Base-by-base conservation (phyloP, 2,329 filamentous ascomycete species). In the Colletotrichum sp. region DNA sequence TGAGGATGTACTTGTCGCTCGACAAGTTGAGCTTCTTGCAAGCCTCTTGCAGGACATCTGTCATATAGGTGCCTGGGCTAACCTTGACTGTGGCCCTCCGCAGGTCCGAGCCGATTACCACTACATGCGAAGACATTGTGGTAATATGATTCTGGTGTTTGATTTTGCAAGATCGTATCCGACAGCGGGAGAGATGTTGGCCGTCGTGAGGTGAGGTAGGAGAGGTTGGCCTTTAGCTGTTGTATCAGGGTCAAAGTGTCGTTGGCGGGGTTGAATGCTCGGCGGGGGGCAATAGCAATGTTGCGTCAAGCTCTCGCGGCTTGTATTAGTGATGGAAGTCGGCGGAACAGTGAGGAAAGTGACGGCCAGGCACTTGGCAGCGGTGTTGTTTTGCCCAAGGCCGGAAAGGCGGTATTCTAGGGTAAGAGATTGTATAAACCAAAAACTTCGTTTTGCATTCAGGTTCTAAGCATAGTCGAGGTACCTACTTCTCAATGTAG, bases 11-110 rank as follows among this genome's bases (percentile, higher is more conserved):
- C 78, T 94, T 93, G 78, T 93, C 93, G 36, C 93, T 88, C 75
- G 92, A 88, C 36, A 96, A 86, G 76, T 92, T 93, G 79, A 98
- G 91, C 87, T 96, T 98, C 79, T 89, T 89, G 84, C 96, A 99
- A 62, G 96, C 96, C 85, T 99, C 94, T 77, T 95, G 92, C 21
- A 98, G 89, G 3, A 99, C 91, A 82, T 98, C 96, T 74, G 94
- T 94, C 80, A 99, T 87, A 80, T 95, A 94, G 78, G 93, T 98
- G 72, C 90, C 90, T 0, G 96, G 95, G 0, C 90, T 94, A 72
- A 97, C 96, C 85, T 98, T 98, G 85, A 99, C 89, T 57, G 92
- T 94, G 67, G 93, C 91, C 80, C 95, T 92, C 79, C 94, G 93
- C 80, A 96, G 90, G 80, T 95, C 93, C 52, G 94, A 92, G 83